Base-by-base conservation (phyloP, 1,139 yeast genomes). In the Pichia sp. region DNA sequence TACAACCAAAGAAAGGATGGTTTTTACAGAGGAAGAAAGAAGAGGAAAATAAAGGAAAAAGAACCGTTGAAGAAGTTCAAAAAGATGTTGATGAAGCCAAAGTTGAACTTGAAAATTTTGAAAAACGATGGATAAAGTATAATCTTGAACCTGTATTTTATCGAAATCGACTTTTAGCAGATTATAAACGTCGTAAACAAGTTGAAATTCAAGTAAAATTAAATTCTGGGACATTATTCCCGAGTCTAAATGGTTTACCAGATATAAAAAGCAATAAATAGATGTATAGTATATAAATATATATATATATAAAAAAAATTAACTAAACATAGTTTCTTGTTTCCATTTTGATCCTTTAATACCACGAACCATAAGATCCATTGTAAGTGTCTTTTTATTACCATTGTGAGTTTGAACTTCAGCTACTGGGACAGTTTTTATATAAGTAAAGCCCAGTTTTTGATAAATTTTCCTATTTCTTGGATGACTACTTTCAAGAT, bases 401-500 rank as follows among this genome's bases (percentile, higher is more conserved):
- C 55, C 49, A 47, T 52, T 43, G 14, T 42, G 44, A 49, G 66
- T 53, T 21, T 45, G 37, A 11, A 60, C 57, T 11, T 58, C 50
- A 11, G 63, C 73, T 40, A 72, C 66, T 15, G 67, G 62, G 48
- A 67, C 73, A 23, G 74, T 70, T 42, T 66, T 66, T 50, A 68
- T 64, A 47, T 66, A 64, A 24, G 66, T 59, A 53, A 73, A 73
- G 22, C 76, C 76, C 51, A 73, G 58, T 55, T 71, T 72, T 44
- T 64, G 64, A 53, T 73, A 73, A 43, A 73, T 73, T 41, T 61
- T 61, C 42, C 76, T 63, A 53, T 73, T 73, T 46, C 68, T 63
- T 19, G 74, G 73, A 57, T 73, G 74, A 21, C 77, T 70, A 45
- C 72, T 66, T 55, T 73, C 78, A 51, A 73, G 64, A 52, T 73